A percentile compares a stretch with the other conserved stretches of the same genome.
phyloP scores from a whole-genome alignment of 1,284 basidiomycete species.

The Melampsora larici-populina region DNA sequence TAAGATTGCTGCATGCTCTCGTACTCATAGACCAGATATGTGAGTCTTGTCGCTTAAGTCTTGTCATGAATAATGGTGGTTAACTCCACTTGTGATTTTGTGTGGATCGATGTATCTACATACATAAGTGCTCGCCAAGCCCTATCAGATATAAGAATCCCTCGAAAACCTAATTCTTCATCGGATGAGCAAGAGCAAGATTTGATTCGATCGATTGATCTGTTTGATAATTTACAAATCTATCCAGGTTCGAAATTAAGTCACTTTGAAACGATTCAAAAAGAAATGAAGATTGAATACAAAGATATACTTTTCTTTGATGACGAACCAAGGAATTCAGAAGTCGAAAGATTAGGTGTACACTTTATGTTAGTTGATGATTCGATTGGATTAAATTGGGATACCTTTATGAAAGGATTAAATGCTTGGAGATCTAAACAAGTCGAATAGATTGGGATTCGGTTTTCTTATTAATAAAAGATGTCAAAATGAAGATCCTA shows the following conservation, averaged over 20 bases:
- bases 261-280: slow-evolving; percentile 49
- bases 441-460: not conserved
- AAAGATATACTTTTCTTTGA: slow-evolving; percentile 53
- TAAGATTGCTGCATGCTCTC: not conserved
- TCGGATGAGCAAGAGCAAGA: not conserved
- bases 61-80: not conserved
- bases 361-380: not conserved
- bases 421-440: not conserved
- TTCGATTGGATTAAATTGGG: not conserved
- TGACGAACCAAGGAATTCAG: slow-evolving; percentile 49
- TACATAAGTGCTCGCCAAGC: slow-evolving; percentile 1
- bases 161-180: not conserved
- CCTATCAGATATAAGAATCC: not conserved
- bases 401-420: not conserved
- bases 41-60: not conserved
- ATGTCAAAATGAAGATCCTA: too few species aligned
- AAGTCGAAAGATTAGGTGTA: slow-evolving; percentile 51
- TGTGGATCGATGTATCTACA: too few species aligned
- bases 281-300: slow-evolving; percentile 47
- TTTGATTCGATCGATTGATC: not conserved
- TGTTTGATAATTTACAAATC: slow-evolving; percentile 51
- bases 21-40: slow-evolving; percentile 8
- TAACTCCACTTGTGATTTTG: not conserved
- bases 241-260: slow-evolving; percentile 52
- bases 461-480: too few species aligned